Evolutionary conservation across 306 rosid genomes (phyloP), one percentile per base, ranked within the genome.

Genomic region (Abrus pulchellus): DNA sequence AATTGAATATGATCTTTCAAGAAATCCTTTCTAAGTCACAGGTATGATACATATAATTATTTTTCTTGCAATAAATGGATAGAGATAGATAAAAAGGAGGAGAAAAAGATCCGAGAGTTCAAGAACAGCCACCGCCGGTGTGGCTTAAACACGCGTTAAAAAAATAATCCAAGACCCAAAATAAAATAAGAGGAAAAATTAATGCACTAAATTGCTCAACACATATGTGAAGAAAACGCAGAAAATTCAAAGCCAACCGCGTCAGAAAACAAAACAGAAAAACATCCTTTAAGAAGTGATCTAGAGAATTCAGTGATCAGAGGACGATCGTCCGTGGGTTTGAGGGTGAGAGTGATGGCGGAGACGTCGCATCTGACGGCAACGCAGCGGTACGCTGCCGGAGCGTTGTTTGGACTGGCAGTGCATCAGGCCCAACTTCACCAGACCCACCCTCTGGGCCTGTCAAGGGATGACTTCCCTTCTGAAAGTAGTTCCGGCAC

Each of bases 371-470:
- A 86, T 63, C 76, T 94, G 36, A 64, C 91, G 63, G 80, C 91
- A 80, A 90, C 92, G 48, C 97, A 92, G 83, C 75, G 90, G 33
- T 94, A 92, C 85, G 98, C 90, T 1, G 85, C 91, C 9, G 98
- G 90, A 74, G 94, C 94, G 27, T 70, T 94, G 79, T 85, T 90
- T 65, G 84, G 89, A 0, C 75, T 94, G 28, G 92, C 97, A 45
- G 81, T 92, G 54, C 90, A 90, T 79, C 97, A 89, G 53, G 90
- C 90, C 4, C 98, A 94, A 74, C 63, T 84, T 83, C 92, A 94
- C 61, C 95, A 92, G 87, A 88, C 88, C 12, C 84, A 70, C 13
- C 97, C 90, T 5, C 43, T 90, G 5, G 91, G 92, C 3, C 76
- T 78, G 12, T 63, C 66, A 2, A 12, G 45, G 73, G 72, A 64